Evolutionary conservation across 2,329 filamentous ascomycete species (phyloP), one percentile per base, ranked within the genome.

Genomic region (Hypomyces rosellus): DNA sequence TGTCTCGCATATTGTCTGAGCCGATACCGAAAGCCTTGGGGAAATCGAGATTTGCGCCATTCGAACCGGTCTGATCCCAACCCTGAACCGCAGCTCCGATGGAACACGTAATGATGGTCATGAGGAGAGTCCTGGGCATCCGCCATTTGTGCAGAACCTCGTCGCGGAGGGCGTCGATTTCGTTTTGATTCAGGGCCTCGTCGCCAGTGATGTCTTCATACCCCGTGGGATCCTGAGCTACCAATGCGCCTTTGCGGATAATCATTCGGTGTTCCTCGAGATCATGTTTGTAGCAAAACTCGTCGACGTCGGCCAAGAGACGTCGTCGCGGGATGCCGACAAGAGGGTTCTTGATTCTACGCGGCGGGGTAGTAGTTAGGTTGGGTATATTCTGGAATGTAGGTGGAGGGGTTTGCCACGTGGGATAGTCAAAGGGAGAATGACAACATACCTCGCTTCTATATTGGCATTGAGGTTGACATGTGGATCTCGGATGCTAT

Each of bases 51-150:
- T 82, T 85, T 50, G 82, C 82, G 36, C 80, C 80, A 56, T 84
- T 84, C 48, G 74, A 73, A 34, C 80, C 82, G 16, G 81, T 85
- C 64, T 85, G 80, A 55, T 86, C 82, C 82, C 82, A 86, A 20
- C 83, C 82, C 59, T 84, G 81, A 9, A 86, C 82, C n/a, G 83
- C 82, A 14, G 84, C 84, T 46, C 82, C 84, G 47, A 88, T 78
- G 39, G 84, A 86, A 64, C 82, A 86, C 18, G 81, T 78, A 11
- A 78, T 70, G 56, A 88, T 85, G 36, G 85, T 86, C 55, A 85
- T 74, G 67, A 82, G 84, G 11, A 89, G 71, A 46, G 77, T 75
- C 58, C 60, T 71, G 0, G 85, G 82, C 34, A 84, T 75, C 53
- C 77, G 74, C 81, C 85, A 88, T 61, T 82, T 85, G 73, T 88